A percentile compares a stretch with the other conserved stretches of the same genome.
Conservation (phyloP, 306 rosid genomes). For the Lotus japonicus region DNA sequence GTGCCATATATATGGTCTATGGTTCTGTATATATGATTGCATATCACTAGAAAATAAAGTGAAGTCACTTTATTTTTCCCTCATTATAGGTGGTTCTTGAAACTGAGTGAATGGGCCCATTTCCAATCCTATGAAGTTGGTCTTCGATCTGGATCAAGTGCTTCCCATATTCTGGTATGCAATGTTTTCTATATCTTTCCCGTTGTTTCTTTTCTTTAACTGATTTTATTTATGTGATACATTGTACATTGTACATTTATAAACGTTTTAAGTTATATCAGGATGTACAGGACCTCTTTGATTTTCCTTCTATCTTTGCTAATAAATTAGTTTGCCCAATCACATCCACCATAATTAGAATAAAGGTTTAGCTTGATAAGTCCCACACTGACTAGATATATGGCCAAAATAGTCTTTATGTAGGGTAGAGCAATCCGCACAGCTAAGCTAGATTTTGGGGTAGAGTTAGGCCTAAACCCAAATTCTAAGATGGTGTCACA, state of each 20-base stretch:
- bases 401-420: too few relatives aligned
- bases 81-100: constrained; percentile 75
- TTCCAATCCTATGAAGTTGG: constrained; percentile 86
- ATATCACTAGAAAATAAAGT: constrained; percentile 8
- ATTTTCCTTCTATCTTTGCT: background rate
- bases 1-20: background rate
- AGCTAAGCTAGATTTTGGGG: too few relatives aligned
- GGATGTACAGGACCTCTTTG: background rate
- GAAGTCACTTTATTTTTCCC: background rate
- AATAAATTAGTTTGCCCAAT: background rate
- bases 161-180: constrained; percentile 80
- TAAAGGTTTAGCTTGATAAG: too few relatives aligned
- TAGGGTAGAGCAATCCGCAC: too few relatives aligned
- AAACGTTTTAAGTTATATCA: constrained; percentile 5
- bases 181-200: constrained; percentile 1
- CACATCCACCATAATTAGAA: constrained; percentile 2
- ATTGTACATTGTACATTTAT: background rate
- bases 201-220: constrained; percentile 4
- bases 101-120: constrained; percentile 96
- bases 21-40: constrained; percentile 5
- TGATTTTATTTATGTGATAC: background rate
- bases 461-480: too few relatives aligned
- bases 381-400: too few relatives aligned
- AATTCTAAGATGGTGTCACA: too few relatives aligned
- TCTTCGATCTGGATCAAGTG: constrained; percentile 81